Evolutionary conservation across 2,329 filamentous ascomycete species (phyloP), one percentile per base, ranked within the genome.

Genomic region (Penicillium sclerotiorum): DNA sequence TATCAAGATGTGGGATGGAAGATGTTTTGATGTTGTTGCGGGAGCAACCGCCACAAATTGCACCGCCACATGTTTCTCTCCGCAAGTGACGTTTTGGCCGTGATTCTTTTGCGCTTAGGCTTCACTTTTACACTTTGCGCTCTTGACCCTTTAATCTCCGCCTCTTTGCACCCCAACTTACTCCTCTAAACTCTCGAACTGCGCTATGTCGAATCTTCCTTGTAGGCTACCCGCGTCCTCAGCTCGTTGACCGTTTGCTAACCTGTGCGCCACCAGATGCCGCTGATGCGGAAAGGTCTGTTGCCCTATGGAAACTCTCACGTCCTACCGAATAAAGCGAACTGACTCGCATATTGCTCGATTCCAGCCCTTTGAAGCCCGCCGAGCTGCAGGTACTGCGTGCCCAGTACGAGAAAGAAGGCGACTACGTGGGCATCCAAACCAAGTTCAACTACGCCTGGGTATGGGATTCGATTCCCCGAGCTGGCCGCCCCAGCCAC

Each of bases 381-480:
- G 88, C 90, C 43, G 94, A 99, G 75, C 87, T 99, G 53, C 86
- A 92, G 72, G 94, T 97, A 56, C 82, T 99, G 46, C 89, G 93
- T 58, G 81, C 89, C 53, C 94, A 99, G 73, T 99, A 94, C 71
- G 93, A 97, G 70, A 96, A 96, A 70, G 94, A 99, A 76, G 94
- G 93, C 61, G 90, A 95, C 65, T 95, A 95, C 79, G 93, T 96
- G 53, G 92, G 93, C 52, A 84, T 99, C 33, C 94, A 99, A 74
- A 99, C 94, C 55, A 97, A 97, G 72, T 99, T 99, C 83, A 99
- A 99, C 84, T 97, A 93, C 73, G 93, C 94, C 69, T 99, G 94
- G 94, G 91, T 95, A 83, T 49, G 79, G 33, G 17, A 4, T 8
- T 32, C 13, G 21, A 45, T 13, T 25, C 25, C 12, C 13, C 25